A percentile compares a stretch with the other conserved stretches of the same genome.
phyloP scores from a whole-genome alignment of 2,329 filamentous ascomycete species.

The Fusarium longipes region DNA sequence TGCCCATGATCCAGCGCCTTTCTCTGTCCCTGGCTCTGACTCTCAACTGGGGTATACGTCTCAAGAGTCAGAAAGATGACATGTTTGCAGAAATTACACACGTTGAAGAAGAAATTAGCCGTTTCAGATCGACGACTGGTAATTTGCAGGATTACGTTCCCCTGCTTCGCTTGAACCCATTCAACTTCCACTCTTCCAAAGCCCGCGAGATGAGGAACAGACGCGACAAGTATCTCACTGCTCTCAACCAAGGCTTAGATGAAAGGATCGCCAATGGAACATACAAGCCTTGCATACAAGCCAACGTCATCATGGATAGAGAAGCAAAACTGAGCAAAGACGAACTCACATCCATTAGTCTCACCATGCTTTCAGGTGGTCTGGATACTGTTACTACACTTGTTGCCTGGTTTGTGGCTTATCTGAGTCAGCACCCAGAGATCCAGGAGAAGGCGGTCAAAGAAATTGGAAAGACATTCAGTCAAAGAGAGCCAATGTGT shows the following conservation, averaged over 20 bases:
- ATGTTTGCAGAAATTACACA: conserved; percentile 72
- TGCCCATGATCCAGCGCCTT: conserved; percentile 75
- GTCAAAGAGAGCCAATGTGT: conserved; percentile 65
- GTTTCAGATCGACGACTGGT: conserved; percentile 69
- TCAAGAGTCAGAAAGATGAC: conserved; percentile 66
- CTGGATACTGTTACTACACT: conserved; percentile 74
- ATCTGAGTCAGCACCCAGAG: conserved; percentile 69
- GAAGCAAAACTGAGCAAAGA: conserved; percentile 71
- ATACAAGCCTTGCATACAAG: conserved; percentile 73
- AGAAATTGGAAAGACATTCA: conserved; percentile 67
- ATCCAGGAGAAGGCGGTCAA: conserved; percentile 69
- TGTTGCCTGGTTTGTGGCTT: conserved; percentile 72
- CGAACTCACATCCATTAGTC: conserved; percentile 72
- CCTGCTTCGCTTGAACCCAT: conserved; percentile 68
- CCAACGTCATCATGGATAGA: conserved; percentile 72
- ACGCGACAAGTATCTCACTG: conserved; percentile 69
- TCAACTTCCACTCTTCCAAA: conserved; percentile 67
- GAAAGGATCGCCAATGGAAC: conserved; percentile 69
- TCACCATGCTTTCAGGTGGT: conserved; percentile 76
- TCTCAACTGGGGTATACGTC: conserved; percentile 73
- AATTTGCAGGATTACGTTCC: conserved; percentile 73
- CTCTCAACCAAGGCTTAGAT: conserved; percentile 68
- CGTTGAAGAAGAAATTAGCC: conserved; percentile 70
- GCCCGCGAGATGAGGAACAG: conserved; percentile 70
- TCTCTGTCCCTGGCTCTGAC: conserved; percentile 71